phyloP scores from a whole-genome alignment of 2,329 filamentous ascomycete species.

The Ophiostoma angusticollis region DNA sequence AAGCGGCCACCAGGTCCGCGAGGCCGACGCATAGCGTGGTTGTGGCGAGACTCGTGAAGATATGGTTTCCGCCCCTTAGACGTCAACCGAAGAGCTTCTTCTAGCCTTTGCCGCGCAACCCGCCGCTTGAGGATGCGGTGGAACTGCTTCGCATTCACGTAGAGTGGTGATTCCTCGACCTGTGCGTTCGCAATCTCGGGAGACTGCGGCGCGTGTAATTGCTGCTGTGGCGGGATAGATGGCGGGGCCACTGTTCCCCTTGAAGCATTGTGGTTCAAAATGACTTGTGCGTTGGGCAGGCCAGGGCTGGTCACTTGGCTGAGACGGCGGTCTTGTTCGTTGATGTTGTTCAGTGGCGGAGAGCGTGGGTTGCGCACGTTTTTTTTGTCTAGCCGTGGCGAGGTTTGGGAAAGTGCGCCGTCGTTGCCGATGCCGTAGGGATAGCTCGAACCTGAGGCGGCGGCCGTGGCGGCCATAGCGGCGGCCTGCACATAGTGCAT shows the following conservation, averaged over 20 bases:
- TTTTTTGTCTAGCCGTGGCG: slow-evolving; percentile 68
- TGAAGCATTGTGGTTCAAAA: slow-evolving; percentile 55
- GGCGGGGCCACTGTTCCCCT: slow-evolving; percentile 42
- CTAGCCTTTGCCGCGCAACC: slow-evolving; percentile 82
- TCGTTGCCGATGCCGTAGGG: slow-evolving; percentile 58
- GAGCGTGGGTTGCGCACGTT: slow-evolving; percentile 63
- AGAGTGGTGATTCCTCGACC: slow-evolving; percentile 83
- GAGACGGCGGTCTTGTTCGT: slow-evolving; percentile 49
- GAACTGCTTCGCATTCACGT: slow-evolving; percentile 98
- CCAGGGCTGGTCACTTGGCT: slow-evolving; percentile 67
- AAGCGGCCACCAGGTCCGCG: slow-evolving; percentile 90
- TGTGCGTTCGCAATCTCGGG: slow-evolving; percentile 63
- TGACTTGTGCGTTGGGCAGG: slow-evolving; percentile 58
- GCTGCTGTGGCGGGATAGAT: slow-evolving; percentile 48
- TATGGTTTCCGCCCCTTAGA: slow-evolving; percentile 96
- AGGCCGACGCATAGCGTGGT: slow-evolving; percentile 93
- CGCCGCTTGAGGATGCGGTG: slow-evolving; percentile 91
- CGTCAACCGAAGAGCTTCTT: slow-evolving; percentile 82
- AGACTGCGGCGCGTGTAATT: slow-evolving; percentile 58
- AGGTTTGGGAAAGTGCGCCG: slow-evolving; percentile 54
- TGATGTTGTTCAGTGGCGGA: slow-evolving; percentile 55
- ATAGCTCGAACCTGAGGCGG: slow-evolving; percentile 70
- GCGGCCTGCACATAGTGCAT: slow-evolving; percentile 89
- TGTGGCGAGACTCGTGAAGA: slow-evolving; percentile 91
- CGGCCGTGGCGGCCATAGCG: slow-evolving; percentile 83